A percentile compares a stretch with the other conserved stretches of the same genome.
Conservation (phyloP, 495 filamentous ascomycete genomes). For the Delitschia confertaspora region DNA sequence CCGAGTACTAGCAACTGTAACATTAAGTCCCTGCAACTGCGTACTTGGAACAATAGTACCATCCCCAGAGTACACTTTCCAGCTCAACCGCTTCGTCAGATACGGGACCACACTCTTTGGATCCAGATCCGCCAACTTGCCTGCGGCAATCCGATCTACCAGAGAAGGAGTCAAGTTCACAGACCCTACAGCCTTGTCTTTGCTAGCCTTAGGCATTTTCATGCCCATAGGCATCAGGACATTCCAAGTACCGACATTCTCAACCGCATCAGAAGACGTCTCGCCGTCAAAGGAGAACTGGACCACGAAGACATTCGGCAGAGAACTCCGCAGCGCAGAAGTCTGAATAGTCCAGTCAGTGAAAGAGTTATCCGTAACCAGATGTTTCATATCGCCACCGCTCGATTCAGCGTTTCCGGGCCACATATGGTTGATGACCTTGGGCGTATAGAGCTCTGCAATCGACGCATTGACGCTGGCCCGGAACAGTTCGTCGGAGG, state of each 20-base stretch:
- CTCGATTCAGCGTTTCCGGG: neutral
- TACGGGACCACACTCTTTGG: slow-evolving; percentile 10
- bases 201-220: neutral
- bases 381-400: neutral
- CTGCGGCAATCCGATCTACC: slow-evolving; percentile 6
- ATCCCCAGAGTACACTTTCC: slow-evolving; percentile 6
- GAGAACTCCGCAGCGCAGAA: neutral
- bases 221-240: slow-evolving; percentile 1
- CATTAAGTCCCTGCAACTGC: neutral
- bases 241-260: slow-evolving; percentile 2
- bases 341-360: slow-evolving; percentile 9
- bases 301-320: slow-evolving; percentile 5
- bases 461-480: slow-evolving; percentile 7
- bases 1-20: slow-evolving; percentile 6
- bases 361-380: neutral
- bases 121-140: slow-evolving; percentile 7
- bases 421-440: neutral
- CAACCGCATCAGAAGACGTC: slow-evolving; percentile 1
- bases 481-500: neutral
- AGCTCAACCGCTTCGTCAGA: slow-evolving; percentile 13
- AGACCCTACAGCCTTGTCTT: slow-evolving; percentile 2
- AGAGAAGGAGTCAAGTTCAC: slow-evolving; percentile 11
- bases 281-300: slow-evolving; percentile 7
- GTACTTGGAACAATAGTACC: neutral
- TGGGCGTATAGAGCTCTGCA: slow-evolving; percentile 9